These are phyloP conservation scores for Cercospora sp. DNA, from an alignment of 2,329 filamentous ascomycete genomes.

Conservation along the genomic window DNA sequence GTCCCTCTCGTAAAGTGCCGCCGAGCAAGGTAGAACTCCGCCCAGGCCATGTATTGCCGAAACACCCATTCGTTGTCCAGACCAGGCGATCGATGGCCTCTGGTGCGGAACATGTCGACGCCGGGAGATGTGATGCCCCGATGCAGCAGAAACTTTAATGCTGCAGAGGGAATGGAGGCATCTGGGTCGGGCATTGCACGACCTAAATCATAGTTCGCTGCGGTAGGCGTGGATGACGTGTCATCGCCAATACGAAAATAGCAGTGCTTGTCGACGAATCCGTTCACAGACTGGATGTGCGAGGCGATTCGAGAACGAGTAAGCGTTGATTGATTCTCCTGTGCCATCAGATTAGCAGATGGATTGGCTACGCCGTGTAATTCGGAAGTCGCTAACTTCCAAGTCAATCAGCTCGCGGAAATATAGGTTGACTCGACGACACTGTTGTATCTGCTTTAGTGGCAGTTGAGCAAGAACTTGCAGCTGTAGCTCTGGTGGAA, in stretches of 20 bases:
- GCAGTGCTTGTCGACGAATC: neutral
- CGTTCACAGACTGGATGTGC: neutral
- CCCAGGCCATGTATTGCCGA: neutral
- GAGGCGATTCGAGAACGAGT: neutral
- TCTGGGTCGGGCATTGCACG: neutral
- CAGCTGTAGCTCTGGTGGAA: neutral
- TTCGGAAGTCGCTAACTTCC: neutral
- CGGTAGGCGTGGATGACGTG: no score
- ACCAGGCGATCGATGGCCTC: neutral
- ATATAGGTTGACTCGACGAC: neutral
- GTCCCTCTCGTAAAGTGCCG: neutral
- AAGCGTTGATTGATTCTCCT: neutral
- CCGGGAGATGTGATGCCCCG: neutral
- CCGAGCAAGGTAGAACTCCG: neutral
- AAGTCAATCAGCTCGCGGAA: neutral
- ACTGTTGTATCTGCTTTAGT: neutral
- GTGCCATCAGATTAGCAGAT: neutral
- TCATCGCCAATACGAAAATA: neutral
- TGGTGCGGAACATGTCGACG: neutral
- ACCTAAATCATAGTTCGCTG: neutral
- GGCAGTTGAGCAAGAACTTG: neutral
- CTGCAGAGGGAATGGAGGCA: no score
- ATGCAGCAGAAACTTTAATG: neutral
- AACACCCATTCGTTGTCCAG: neutral
- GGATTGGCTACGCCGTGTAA: neutral